A percentile compares a stretch with the other conserved stretches of the same genome.
These are phyloP conservation scores for Xylaria sp. DNA, from an alignment of 2,329 filamentous ascomycete species.

Conservation along the genomic window DNA sequence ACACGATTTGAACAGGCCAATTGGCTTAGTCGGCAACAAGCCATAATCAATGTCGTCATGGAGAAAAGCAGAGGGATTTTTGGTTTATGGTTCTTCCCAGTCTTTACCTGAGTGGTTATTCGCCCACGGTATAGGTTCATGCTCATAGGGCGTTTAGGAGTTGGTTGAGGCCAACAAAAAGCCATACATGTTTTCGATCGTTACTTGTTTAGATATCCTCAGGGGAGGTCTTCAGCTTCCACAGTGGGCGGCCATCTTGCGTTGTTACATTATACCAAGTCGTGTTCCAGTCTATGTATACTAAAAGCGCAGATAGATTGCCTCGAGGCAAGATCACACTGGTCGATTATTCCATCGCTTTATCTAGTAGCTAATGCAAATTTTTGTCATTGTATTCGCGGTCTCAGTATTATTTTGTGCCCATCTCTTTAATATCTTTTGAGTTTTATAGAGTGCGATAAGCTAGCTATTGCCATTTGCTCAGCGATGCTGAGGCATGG, in stretches of 20 bases:
- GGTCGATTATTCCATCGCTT: constrained; percentile 25
- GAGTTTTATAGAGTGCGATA: background rate
- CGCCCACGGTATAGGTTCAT: constrained; percentile 9
- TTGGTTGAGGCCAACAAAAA: constrained; percentile 26
- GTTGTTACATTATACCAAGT: constrained; percentile 24
- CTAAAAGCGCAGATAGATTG: constrained; percentile 39
- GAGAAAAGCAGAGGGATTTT: background rate
- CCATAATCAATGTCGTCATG: background rate
- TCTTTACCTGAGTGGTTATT: constrained; percentile 4
- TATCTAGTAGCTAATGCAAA: constrained; percentile 35
- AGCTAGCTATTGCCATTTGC: background rate
- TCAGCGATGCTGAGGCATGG: background rate
- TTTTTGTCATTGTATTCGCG: constrained; percentile 35
- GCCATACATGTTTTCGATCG: constrained; percentile 32
- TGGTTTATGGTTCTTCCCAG: constrained; percentile 18
- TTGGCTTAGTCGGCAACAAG: background rate
- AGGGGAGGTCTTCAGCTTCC: constrained; percentile 20
- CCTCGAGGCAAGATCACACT: constrained; percentile 35
- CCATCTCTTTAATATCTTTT: background rate
- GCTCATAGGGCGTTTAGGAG: constrained; percentile 25
- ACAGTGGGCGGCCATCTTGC: constrained; percentile 20
- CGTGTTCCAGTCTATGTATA: constrained; percentile 35
- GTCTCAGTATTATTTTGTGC: background rate
- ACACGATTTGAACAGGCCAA: background rate
- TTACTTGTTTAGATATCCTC: constrained; percentile 38